Base-by-base conservation (phyloP, 345 rosid genomes). In the Eucalyptus curtisii region DNA sequence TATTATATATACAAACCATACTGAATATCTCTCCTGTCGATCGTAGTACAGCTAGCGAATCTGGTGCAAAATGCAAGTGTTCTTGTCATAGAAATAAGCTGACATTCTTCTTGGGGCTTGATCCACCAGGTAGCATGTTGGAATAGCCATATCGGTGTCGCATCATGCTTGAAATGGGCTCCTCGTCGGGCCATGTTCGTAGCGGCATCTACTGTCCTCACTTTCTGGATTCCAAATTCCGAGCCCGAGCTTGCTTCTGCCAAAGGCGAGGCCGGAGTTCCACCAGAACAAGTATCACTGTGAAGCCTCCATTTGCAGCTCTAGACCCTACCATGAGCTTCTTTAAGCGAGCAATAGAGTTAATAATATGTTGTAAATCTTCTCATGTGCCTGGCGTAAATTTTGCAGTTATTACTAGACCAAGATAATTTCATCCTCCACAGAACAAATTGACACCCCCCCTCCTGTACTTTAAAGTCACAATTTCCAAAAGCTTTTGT, bases 131-230 rank as follows among this genome's bases (percentile, higher is more conserved):
- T 98, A 89, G 94, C 95, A 15, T 88, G 91, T 80, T 97, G 97
- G 99, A 95, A 94, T 86, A 95, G 95, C 92, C 94, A 94, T 91
- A 95, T 96, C 82, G 99, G 99, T 17, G 92, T 98, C 66, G 91
- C 96, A 55, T 91, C 97, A 11, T 95, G 98, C 93, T 91, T 97
- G 94, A 97, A 97, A 89, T 98, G 99, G 99, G 98, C 99, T 71
- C 99, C 99, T 85, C 97, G 97, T 31, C 92, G 99, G 71, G 97
- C 91, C 66, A 95, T 98, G 99, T 95, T 98, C 22, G 98, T 92
- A 44, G 99, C 98, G 82, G 99, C 99, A 47, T 95, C 99, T 22
- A 84, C 95, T 53, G 97, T 94, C 90, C 99, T 98, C 87, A 94
- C 99, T 27, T 95, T 96, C 88, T 98, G 99, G 99, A 97, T 98